Base-by-base conservation (phyloP, 2,329 filamentous ascomycete genomes). In the Beauveria sp. region DNA sequence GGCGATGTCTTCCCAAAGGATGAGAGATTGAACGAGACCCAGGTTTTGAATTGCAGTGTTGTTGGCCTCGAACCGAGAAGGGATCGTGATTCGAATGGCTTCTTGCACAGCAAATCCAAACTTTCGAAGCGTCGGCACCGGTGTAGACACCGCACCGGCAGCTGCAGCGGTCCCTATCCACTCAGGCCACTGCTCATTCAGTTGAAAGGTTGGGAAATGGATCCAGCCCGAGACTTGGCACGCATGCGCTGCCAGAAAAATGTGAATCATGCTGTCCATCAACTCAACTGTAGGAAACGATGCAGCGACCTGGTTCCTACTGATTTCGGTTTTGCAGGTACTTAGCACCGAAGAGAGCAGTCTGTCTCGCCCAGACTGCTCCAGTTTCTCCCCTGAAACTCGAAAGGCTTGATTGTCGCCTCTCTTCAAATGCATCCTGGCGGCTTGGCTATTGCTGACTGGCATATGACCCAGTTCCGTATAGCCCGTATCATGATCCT, bases 331-430 rank as follows among this genome's bases (percentile, higher is more conserved):
- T 52, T 80, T 81, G 66, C 82, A 87, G 4, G 81, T 84, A 55
- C 80, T 78, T 42, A 90, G 74, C 1, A 90, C 82, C 62, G 89
- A 79, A 12, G 82, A 85, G 61, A 91, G 75, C 1, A 89, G 80
- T 52, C 80, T 80, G 70, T 91, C 88, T 3, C 86, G 80, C 22
- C 76, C 78, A 6, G 79, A 73, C 26, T 74, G 69, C 31, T 80
- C 76, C 20, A 84, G 66, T 50, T 73, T 78, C 48, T 81, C 78
- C 3, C 72, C 68, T 46, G 79, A 67, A 14, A 80, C 73, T 52
- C 75, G 73, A 64, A 34, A 28, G 8, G 77, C 72, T 20, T 77
- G 65, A 28, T 72, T 73, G 49, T 72, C 67, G 53, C 71, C 72
- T 52, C 76, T 73, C 46, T 77, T 74, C 20, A 79, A 72, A 40